Conservation (phyloP, 768 basidiomycete genomes). For the Porpolomopsis calyptriformis region DNA sequence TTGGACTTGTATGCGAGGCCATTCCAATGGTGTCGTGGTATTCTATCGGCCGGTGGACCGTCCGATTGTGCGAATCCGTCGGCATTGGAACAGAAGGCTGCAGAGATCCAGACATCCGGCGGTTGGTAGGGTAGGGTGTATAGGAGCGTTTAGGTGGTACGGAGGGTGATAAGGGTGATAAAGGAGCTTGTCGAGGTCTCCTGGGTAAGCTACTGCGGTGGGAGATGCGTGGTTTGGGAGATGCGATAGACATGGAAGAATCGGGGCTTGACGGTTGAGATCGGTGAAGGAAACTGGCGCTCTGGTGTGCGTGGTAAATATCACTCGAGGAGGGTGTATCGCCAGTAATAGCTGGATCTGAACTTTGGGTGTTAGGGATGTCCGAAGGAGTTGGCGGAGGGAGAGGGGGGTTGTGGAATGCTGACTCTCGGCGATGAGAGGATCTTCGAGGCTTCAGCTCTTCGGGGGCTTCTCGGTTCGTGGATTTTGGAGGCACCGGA, state of each 20-base stretch:
- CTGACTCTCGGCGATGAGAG: conserved; percentile 7
- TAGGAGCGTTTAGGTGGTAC: not conserved
- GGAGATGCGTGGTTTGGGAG: too few species aligned
- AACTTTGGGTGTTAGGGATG: not conserved
- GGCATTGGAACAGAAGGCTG: not conserved
- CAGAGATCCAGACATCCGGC: conserved; percentile 1
- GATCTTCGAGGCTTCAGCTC: not conserved
- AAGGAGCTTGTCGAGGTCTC: not conserved
- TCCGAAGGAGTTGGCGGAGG: not conserved
- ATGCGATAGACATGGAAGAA: too few species aligned
- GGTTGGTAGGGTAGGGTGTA: not conserved
- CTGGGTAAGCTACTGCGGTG: too few species aligned
- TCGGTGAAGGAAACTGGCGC: too few species aligned
- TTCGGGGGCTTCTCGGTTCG: too few species aligned
- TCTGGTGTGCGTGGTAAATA: too few species aligned
- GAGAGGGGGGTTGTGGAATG: not conserved
- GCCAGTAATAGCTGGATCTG: too few species aligned
- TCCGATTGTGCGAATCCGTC: not conserved
- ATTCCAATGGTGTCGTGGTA: too few species aligned
- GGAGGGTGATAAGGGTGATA: not conserved
- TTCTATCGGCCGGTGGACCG: not conserved
- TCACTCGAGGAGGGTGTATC: too few species aligned
- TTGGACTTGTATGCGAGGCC: not conserved
- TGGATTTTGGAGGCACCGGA: conserved; percentile 1
- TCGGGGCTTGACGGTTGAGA: too few species aligned